These are phyloP conservation scores for Thinopyrum elongatum DNA, from an alignment of 176 grass and related monocot genomes.

Conservation along the genomic window DNA sequence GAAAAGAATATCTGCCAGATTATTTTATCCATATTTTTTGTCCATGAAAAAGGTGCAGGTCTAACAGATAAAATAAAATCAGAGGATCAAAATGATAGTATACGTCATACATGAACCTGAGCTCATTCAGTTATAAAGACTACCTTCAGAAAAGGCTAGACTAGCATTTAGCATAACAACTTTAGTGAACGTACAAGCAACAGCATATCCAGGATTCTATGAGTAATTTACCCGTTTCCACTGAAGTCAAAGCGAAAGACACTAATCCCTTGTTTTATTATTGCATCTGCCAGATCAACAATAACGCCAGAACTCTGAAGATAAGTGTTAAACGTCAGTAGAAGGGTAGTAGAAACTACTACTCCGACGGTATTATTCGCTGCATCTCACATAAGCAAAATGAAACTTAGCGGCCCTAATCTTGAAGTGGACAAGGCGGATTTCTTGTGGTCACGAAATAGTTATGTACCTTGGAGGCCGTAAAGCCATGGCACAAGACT, in stretches of 20 bases:
- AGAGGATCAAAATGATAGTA: neutral
- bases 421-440: neutral
- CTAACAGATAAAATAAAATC: neutral
- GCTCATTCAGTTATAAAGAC: neutral
- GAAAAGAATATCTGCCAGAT: neutral
- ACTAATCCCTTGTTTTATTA: slow-evolving; percentile 60
- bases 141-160: neutral
- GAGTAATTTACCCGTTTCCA: slow-evolving; percentile 79
- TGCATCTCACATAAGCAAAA: neutral
- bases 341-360: neutral
- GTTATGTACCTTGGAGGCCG: slow-evolving; percentile 54
- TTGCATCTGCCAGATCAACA: slow-evolving; percentile 54
- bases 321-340: neutral
- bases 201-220: slow-evolving; percentile 5
- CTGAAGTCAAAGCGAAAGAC: slow-evolving; percentile 85
- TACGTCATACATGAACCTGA: neutral
- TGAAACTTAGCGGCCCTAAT: too few relatives aligned
- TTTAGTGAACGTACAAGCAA: neutral
- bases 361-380: neutral
- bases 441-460: neutral
- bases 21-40: neutral
- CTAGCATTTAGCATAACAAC: neutral
- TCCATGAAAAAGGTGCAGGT: neutral
- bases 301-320: slow-evolving; percentile 64
- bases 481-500: slow-evolving; percentile 84